Conservation (phyloP, 1,139 yeast genomes). For the Sugiyamaella paludigena region DNA sequence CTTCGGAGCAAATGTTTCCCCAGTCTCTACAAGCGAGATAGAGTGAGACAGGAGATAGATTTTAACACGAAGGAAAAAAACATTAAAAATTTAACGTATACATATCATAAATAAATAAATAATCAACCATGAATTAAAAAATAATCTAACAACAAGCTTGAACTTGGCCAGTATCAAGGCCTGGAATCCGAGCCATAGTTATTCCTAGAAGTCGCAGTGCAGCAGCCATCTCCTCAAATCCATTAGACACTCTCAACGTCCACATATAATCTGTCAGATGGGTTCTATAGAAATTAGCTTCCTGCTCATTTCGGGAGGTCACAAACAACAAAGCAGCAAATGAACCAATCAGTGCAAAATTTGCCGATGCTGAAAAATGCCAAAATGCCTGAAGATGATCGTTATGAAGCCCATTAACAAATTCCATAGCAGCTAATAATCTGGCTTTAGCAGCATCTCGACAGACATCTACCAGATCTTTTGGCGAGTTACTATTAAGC, state of each 20-base stretch:
- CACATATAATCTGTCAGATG: conserved; percentile 73
- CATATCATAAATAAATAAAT: too few relatives aligned
- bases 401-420: conserved; percentile 68
- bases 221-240: conserved; percentile 69
- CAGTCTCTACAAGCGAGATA: too few relatives aligned
- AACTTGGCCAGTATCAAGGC: conserved; percentile 13
- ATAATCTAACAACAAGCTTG: conserved; percentile 7
- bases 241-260: conserved; percentile 68
- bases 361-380: conserved; percentile 78
- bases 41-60: too few relatives aligned
- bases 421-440: conserved; percentile 75
- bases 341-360: conserved; percentile 77
- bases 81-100: too few relatives aligned
- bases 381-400: conserved; percentile 86
- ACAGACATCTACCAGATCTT: conserved; percentile 66
- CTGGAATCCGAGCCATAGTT: conserved; percentile 29
- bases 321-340: conserved; percentile 71
- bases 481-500: conserved; percentile 51
- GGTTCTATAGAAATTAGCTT: conserved; percentile 60
- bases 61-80: too few relatives aligned
- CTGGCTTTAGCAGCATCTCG: conserved; percentile 82
- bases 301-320: conserved; percentile 45
- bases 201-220: conserved; percentile 65
- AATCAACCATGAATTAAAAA: background rate
- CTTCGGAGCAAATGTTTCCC: too few relatives aligned